phyloP scores from a whole-genome alignment of 768 basidiomycete species.

The Kwoniella dejecticola region DNA sequence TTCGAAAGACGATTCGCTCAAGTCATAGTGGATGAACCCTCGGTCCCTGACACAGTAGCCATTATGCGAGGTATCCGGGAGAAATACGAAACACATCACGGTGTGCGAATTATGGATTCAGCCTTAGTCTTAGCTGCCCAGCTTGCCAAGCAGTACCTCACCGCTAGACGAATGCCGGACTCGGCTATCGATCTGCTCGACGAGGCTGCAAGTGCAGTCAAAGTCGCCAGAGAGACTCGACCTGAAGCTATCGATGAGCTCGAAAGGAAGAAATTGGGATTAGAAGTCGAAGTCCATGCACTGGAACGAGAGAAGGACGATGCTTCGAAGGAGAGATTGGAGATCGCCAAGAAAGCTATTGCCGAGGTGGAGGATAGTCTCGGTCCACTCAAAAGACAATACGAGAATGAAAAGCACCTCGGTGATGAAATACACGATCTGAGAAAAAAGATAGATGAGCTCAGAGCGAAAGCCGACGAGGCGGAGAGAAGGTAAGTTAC shows the following conservation, averaged over 20 bases:
- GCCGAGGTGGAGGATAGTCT: conserved; percentile 83
- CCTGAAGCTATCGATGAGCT: conserved; percentile 92
- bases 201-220: conserved; percentile 79
- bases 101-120: conserved; percentile 82
- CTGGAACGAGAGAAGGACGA: conserved; percentile 87
- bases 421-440: conserved; percentile 77
- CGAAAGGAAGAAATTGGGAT: conserved; percentile 81
- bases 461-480: conserved; percentile 87
- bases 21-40: conserved; percentile 87
- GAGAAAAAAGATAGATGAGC: conserved; percentile 81
- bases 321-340: conserved; percentile 80
- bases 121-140: conserved; percentile 86
- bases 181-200: conserved; percentile 86
- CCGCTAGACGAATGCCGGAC: conserved; percentile 57
- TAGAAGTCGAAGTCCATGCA: conserved; percentile 94
- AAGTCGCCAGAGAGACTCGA: conserved; percentile 89
- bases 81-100: conserved; percentile 78
- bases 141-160: conserved; percentile 87
- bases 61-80: conserved; percentile 93
- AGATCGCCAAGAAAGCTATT: conserved; percentile 71
- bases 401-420: conserved; percentile 80
- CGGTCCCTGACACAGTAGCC: conserved; percentile 83
- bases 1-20: conserved; percentile 90
- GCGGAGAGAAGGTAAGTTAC: conserved; percentile 69
- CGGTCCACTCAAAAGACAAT: conserved; percentile 76